These are phyloP conservation scores for Oenanthe javanica DNA, from an alignment of 140 eudicot genomes.

Conservation along the genomic window DNA sequence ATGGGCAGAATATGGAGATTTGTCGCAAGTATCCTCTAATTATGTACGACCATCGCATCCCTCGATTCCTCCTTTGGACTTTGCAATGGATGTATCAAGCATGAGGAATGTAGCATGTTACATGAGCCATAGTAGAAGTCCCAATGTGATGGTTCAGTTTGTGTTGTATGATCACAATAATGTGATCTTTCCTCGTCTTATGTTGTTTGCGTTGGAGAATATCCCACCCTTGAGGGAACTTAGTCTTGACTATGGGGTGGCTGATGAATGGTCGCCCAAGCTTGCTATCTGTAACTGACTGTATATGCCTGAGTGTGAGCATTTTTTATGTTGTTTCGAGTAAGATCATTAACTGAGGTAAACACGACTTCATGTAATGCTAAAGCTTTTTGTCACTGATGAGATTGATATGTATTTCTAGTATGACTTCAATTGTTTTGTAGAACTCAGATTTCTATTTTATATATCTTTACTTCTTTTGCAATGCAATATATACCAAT, in stretches of 20 bases:
- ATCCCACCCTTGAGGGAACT: slow-evolving; percentile 94
- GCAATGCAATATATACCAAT: not conserved
- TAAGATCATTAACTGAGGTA: not conserved
- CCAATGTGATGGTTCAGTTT: slow-evolving; percentile 80
- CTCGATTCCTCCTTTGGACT: not conserved
- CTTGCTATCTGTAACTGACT: slow-evolving; percentile 69
- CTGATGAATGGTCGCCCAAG: slow-evolving; percentile 57
- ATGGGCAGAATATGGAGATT: not conserved
- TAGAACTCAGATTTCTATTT: not conserved
- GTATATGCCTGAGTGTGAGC: not conserved
- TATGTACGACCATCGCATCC: slow-evolving; percentile 1
- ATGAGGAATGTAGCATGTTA: slow-evolving; percentile 93
- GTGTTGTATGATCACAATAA: slow-evolving; percentile 72
- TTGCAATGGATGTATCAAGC: slow-evolving; percentile 19
- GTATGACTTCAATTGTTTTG: not conserved
- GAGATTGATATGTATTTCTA: not conserved
- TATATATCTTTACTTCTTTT: not conserved
- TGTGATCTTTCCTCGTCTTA: slow-evolving; percentile 61
- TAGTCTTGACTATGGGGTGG: slow-evolving; percentile 83
- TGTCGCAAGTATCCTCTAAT: not conserved
- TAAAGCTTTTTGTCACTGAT: not conserved
- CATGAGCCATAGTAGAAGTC: slow-evolving; percentile 66
- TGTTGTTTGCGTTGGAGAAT: slow-evolving; percentile 90
- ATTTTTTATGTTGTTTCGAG: not conserved
- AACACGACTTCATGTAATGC: not conserved